Evolutionary conservation across 2,329 filamentous ascomycete genomes (phyloP).

Genomic region (Erysiphe pulchra): DNA sequence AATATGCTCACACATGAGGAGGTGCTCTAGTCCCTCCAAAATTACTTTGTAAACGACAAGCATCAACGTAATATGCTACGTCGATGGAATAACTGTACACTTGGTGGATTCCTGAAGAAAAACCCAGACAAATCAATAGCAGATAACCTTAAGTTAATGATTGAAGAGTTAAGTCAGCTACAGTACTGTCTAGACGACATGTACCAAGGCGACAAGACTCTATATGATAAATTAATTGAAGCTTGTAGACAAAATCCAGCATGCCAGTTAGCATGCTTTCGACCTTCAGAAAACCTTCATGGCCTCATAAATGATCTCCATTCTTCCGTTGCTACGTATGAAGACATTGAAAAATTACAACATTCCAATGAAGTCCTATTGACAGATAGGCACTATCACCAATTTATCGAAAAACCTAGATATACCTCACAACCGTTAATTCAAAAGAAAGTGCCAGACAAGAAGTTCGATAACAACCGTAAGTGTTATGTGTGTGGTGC

Average conservation of each 20-base stretch:
- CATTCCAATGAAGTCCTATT: neutral
- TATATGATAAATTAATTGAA: too few relatives aligned
- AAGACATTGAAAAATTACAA: neutral
- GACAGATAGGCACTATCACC: neutral
- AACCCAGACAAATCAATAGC: neutral
- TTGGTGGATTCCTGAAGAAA: neutral
- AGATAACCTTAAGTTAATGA: neutral
- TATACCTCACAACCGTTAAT: neutral
- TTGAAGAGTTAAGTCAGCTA: neutral
- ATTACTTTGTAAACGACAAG: neutral
- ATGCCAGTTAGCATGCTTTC: too few relatives aligned
- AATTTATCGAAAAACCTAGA: too few relatives aligned
- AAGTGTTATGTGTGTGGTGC: neutral
- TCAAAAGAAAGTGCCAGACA: neutral
- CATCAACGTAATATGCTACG: neutral
- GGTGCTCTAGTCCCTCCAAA: neutral
- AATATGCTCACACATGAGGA: neutral
- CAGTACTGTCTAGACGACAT: neutral
- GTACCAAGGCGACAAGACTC: too few relatives aligned
- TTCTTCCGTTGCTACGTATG: too few relatives aligned
- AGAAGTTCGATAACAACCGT: neutral
- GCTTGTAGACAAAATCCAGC: too few relatives aligned
- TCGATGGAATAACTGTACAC: neutral
- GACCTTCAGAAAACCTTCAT: too few relatives aligned
- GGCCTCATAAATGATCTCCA: too few relatives aligned